A percentile compares a stretch with the other conserved stretches of the same genome.
phyloP scores from a whole-genome alignment of 352 stramenopile species.

The Blastocystis sp. region DNA sequence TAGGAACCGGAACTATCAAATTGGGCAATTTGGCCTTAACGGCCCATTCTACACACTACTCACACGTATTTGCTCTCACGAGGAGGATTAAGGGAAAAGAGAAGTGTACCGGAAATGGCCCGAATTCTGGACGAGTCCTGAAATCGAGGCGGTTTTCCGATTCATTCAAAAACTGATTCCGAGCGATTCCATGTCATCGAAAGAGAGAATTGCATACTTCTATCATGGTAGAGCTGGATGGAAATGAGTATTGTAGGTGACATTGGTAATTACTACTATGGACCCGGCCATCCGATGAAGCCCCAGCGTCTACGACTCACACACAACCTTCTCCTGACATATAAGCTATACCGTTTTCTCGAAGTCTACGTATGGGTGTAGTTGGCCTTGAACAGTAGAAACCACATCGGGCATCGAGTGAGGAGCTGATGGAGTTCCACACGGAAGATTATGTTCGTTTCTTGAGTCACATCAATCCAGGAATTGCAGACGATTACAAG shows the following conservation, averaged over 20 bases:
- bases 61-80: not conserved
- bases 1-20: not conserved
- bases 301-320: conserved; percentile 85
- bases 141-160: not conserved
- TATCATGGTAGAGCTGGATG: conserved; percentile 61
- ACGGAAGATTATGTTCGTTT: conserved; percentile 94
- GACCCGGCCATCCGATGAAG: conserved; percentile 82
- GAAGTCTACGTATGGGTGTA: conserved; percentile 80
- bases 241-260: conserved; percentile 66
- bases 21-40: not conserved
- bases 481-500: conserved; percentile 76
- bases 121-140: not conserved
- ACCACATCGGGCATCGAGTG: conserved; percentile 66
- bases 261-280: conserved; percentile 92
- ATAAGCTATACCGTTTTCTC: conserved; percentile 94
- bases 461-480: conserved; percentile 81
- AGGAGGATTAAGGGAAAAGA: not conserved
- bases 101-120: not conserved
- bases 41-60: not conserved
- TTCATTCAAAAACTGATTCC: too few relatives aligned
- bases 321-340: conserved; percentile 92
- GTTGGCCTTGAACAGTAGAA: conserved; percentile 45
- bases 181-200: conserved; percentile 50
- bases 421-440: conserved; percentile 91
- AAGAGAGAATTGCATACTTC: conserved; percentile 49